Conservation (phyloP, 2,329 filamentous ascomycete species). For the Calonectria pauciramosa region DNA sequence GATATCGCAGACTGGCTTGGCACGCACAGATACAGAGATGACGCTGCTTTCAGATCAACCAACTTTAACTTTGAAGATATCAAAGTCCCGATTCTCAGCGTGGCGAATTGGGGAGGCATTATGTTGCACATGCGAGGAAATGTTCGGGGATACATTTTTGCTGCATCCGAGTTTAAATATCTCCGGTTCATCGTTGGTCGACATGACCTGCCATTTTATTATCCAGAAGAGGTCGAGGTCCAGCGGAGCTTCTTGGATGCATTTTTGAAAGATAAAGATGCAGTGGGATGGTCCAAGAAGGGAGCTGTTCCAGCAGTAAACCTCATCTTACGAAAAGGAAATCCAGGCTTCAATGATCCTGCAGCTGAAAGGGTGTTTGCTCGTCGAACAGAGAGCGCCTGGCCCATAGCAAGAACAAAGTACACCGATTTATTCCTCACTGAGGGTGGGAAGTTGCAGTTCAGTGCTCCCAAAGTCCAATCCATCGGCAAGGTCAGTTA, state of each 20-base stretch:
- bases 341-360: constrained; percentile 75
- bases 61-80: constrained; percentile 75
- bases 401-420: constrained; percentile 75
- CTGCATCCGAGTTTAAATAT: constrained; percentile 76
- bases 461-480: not conserved
- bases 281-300: constrained; percentile 65
- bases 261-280: constrained; percentile 76
- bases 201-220: constrained; percentile 80
- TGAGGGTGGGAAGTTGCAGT: constrained; percentile 38
- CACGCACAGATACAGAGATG: constrained; percentile 68
- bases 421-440: constrained; percentile 74
- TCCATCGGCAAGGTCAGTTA: constrained; percentile 63
- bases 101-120: constrained; percentile 80
- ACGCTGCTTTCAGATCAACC: constrained; percentile 73
- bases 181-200: constrained; percentile 77
- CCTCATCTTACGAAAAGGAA: constrained; percentile 72
- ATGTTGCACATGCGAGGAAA: constrained; percentile 78
- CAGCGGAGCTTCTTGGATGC: constrained; percentile 77
- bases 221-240: constrained; percentile 75
- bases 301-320: constrained; percentile 72
- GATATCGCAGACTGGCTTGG: constrained; percentile 61
- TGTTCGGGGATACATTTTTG: constrained; percentile 72
- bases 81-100: constrained; percentile 73
- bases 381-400: constrained; percentile 69
- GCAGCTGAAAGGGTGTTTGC: constrained; percentile 67